Percentiles rank a stretch among this genome's conserved stretches.
Evolutionary conservation across 441 rosid genomes (phyloP).

Genomic region (Rhodomyrtus psidioides): DNA sequence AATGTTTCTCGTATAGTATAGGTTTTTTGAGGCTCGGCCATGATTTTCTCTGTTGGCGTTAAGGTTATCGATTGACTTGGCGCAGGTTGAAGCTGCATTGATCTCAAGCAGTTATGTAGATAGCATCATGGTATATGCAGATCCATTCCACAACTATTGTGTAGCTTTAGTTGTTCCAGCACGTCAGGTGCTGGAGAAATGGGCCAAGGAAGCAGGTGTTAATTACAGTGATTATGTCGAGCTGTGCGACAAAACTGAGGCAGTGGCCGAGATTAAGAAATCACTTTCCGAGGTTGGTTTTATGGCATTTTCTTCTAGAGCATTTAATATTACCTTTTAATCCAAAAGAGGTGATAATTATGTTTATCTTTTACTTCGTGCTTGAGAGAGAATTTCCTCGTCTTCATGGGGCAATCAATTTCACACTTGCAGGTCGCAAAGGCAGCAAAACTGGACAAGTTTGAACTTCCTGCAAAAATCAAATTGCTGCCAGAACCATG

Average conservation of each 20-base stretch:
- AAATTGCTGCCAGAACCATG: slow-evolving; percentile 68
- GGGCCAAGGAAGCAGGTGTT: slow-evolving; percentile 67
- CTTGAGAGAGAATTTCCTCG: background rate
- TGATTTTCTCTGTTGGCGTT: background rate
- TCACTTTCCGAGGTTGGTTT: slow-evolving; percentile 59
- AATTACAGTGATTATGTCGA: slow-evolving; percentile 32
- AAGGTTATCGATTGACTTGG: slow-evolving; percentile 1
- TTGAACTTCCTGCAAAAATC: slow-evolving; percentile 74
- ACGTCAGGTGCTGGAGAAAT: slow-evolving; percentile 48
- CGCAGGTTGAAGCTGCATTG: slow-evolving; percentile 83
- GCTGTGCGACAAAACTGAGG: slow-evolving; percentile 55
- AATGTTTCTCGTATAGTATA: background rate
- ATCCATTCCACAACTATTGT: slow-evolving; percentile 64
- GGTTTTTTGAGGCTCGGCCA: background rate
- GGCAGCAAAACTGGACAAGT: slow-evolving; percentile 58
- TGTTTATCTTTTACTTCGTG: background rate
- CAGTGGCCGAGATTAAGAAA: slow-evolving; percentile 58
- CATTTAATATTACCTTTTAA: background rate
- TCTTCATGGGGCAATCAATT: background rate
- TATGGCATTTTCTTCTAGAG: background rate
- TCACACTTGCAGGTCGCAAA: slow-evolving; percentile 45
- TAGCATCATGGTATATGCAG: slow-evolving; percentile 71
- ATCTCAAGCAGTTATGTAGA: slow-evolving; percentile 49
- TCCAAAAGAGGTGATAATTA: background rate
- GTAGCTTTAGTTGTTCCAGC: slow-evolving; percentile 80